Base-by-base conservation (phyloP, 2,329 filamentous ascomycete genomes). In the Pseudogymnoascus sp. region DNA sequence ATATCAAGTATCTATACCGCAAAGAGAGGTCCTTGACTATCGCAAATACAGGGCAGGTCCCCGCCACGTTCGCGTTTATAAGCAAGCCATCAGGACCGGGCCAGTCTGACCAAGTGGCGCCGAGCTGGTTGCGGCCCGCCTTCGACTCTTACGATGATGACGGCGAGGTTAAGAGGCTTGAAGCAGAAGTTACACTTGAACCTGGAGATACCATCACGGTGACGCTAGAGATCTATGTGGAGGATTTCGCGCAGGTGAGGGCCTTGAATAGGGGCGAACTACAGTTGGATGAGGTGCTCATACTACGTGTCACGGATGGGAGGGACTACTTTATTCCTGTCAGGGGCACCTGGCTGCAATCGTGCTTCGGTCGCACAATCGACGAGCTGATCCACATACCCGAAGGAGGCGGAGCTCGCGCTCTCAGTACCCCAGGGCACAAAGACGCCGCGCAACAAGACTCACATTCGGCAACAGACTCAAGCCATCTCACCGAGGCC, bases 321-420 rank as follows among this genome's bases (percentile, higher is more conserved):
- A 84, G 92, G 59, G 95, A 99, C 70, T 90, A 97, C 72, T 99
- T 99, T 72, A 85, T 99, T 40, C 88, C 92, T 0, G 80, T 96
- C 0, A 86, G 84, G 23, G 95, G 84, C 0, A 79, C 77, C 1
- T 99, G 95, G 93, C 78, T 88, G 3, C 89, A 89, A 7, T 91
- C 91, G 0, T 90, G 87, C 69, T 90, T 97, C 59, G 91, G 90
- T 0, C 86, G 91, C 38, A 93, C 90, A 0, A 82, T 99, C n/a
- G 88, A 93, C 65, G 93, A 96, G 70, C 82, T 99, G 7, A 91
- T 96, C 60, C 86, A 88, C 17, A 85, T 97, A 4, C 93, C 95
- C 0, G 87, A 93, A 83, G 84, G 84, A 10, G 91, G 93, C 4
- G 88, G 95, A 4, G 89, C 89, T 64, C 79, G 91, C 19, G 77